Conservation (phyloP, 78 protist genomes). For the Blattamonas nauphoetae region DNA sequence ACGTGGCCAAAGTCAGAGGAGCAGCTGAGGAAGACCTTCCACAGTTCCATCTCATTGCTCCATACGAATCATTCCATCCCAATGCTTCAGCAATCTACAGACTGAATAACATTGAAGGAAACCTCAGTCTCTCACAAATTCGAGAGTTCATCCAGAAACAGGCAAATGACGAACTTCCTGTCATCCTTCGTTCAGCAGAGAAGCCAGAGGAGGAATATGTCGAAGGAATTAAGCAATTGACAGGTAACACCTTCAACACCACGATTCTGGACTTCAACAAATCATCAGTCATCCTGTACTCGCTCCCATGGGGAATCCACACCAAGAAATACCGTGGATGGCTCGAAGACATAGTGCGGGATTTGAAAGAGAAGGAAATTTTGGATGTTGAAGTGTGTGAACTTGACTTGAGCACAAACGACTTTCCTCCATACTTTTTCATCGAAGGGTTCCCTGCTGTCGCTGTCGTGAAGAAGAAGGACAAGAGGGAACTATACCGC, state of each 20-base stretch:
- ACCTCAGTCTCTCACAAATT: not conserved
- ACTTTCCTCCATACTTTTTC: not conserved
- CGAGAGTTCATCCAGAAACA: not conserved
- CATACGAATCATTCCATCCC: not conserved
- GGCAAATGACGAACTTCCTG: not conserved
- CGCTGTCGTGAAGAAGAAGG: not conserved
- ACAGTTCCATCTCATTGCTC: not conserved
- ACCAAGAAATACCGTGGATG: not conserved
- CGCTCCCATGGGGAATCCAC: not conserved
- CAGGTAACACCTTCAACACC: slow-evolving; percentile 1
- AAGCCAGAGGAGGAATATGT: not conserved
- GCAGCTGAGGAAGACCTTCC: not conserved
- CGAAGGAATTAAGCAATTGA: not conserved
- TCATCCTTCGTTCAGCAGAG: not conserved
- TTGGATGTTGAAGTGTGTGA: not conserved
- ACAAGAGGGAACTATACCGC: not conserved
- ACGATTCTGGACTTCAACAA: not conserved
- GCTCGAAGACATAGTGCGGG: not conserved
- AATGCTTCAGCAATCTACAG: not conserved
- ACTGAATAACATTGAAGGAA: not conserved
- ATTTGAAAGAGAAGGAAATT: not conserved
- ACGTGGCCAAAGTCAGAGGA: not conserved
- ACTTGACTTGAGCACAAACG: not conserved
- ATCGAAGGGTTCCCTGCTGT: not conserved
- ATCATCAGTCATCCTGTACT: not conserved